phyloP scores from a whole-genome alignment of 2,329 filamentous ascomycete genomes.

The Tolypocladium guangdongense region DNA sequence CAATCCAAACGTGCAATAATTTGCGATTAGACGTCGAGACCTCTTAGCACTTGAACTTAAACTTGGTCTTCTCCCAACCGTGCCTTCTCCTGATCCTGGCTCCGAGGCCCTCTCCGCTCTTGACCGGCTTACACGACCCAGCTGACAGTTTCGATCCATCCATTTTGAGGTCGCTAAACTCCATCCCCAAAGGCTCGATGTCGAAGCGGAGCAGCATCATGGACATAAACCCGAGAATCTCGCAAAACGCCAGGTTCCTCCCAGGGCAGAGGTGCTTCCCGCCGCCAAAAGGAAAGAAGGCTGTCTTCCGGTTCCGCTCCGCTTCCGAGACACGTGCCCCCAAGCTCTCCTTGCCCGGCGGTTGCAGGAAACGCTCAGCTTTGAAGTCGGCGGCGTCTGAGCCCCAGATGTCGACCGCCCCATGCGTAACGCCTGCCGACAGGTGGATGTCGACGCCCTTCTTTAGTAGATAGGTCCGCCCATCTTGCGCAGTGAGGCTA shows the following conservation, averaged over 20 bases:
- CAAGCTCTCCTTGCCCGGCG: neutral
- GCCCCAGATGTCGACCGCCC: constrained; percentile 12
- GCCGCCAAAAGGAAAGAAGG: constrained; percentile 21
- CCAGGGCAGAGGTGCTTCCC: constrained; percentile 22
- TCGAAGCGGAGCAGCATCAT: constrained; percentile 20
- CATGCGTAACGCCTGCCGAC: constrained; percentile 13
- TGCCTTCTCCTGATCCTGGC: neutral
- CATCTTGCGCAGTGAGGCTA: constrained; percentile 7
- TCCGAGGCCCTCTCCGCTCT: neutral
- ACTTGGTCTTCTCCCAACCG: neutral
- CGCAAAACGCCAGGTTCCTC: constrained; percentile 20
- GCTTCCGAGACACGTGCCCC: neutral
- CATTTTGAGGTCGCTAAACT: constrained; percentile 9
- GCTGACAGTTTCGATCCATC: neutral
- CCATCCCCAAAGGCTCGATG: constrained; percentile 9
- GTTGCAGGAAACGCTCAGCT: neutral
- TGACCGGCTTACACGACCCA: neutral
- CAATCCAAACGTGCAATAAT: too few relatives aligned
- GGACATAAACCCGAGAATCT: constrained; percentile 19
- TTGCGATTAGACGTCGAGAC: too few relatives aligned
- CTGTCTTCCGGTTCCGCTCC: constrained; percentile 10
- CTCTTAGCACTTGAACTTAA: neutral
- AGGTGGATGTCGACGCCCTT: constrained; percentile 18
- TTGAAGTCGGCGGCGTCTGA: constrained; percentile 3
- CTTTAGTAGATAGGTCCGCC: constrained; percentile 17